These are phyloP conservation scores for Lanmaoa rubissima DNA, from an alignment of 768 basidiomycete genomes.

Conservation along the genomic window DNA sequence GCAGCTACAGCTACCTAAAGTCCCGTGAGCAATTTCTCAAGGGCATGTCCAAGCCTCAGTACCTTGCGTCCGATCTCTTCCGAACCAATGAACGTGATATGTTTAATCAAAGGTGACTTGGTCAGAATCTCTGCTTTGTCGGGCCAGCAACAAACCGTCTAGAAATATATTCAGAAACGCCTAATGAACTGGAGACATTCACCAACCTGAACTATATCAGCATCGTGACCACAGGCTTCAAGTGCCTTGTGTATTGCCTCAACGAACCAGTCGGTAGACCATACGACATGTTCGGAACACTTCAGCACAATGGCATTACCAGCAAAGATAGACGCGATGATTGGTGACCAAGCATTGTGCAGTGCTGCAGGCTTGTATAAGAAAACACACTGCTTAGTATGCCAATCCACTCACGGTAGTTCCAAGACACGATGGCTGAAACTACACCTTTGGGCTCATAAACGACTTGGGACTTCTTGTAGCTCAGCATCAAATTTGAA, in stretches of 20 bases:
- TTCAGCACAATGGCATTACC: slow-evolving; percentile 91
- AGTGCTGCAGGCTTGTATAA: slow-evolving; percentile 53
- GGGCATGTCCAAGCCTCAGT: slow-evolving; percentile 10
- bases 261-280: slow-evolving; percentile 85
- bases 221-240: slow-evolving; percentile 76
- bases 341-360: slow-evolving; percentile 93
- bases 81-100: slow-evolving; percentile 93
- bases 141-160: slow-evolving; percentile 87
- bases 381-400: background rate
- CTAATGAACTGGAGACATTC: background rate
- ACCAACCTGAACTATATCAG: slow-evolving; percentile 83
- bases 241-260: slow-evolving; percentile 76
- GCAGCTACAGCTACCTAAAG: slow-evolving; percentile 77
- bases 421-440: slow-evolving; percentile 93
- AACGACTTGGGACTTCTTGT: slow-evolving; percentile 76
- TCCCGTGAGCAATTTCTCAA: background rate
- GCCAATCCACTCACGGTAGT: slow-evolving; percentile 65
- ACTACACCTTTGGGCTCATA: slow-evolving; percentile 94
- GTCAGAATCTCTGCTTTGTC: slow-evolving; percentile 84
- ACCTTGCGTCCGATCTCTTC: slow-evolving; percentile 76
- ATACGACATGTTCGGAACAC: slow-evolving; percentile 89
- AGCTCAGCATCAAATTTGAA: slow-evolving; percentile 63
- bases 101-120: slow-evolving; percentile 74
- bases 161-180: slow-evolving; percentile 9
- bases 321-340: slow-evolving; percentile 85